A percentile compares a stretch with the other conserved stretches of the same genome.
phyloP scores from a whole-genome alignment of 495 filamentous ascomycete genomes.

The Xylaria curta region DNA sequence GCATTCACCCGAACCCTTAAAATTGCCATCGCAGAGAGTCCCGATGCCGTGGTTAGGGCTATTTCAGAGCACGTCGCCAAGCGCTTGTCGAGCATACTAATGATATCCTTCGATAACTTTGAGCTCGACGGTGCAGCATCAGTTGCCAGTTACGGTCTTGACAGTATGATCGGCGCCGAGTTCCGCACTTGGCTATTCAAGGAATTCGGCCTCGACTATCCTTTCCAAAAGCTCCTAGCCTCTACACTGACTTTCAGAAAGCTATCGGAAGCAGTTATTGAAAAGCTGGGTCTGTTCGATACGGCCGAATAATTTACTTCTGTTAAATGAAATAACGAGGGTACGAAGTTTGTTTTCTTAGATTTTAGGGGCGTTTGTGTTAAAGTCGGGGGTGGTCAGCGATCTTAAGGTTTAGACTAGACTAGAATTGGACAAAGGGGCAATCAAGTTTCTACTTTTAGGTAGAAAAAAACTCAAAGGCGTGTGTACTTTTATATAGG shows the following conservation, averaged over 20 bases:
- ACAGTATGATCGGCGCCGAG: conserved; percentile 54
- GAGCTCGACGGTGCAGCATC: conserved; percentile 31
- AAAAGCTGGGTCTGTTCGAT: neutral
- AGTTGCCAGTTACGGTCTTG: conserved; percentile 48
- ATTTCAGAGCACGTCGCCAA: conserved; percentile 33
- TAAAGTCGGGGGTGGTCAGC: neutral
- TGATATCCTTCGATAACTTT: conserved; percentile 32
- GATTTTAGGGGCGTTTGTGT: neutral
- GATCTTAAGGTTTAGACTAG: neutral
- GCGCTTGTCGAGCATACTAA: conserved; percentile 39
- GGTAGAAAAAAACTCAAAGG: neutral
- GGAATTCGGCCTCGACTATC: conserved; percentile 45
- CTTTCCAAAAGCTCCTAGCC: conserved; percentile 43
- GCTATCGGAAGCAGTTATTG: conserved; percentile 9
- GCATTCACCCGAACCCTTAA: neutral
- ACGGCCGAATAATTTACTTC: neutral
- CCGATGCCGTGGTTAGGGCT: conserved; percentile 17
- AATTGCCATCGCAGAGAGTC: conserved; percentile 11
- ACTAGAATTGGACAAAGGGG: neutral
- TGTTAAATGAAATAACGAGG: neutral
- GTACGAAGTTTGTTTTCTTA: neutral
- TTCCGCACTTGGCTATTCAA: conserved; percentile 52
- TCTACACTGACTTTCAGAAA: conserved; percentile 21
- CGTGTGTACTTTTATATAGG: neutral
- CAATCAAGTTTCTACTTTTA: neutral